Evolutionary conservation across 2,329 filamentous ascomycete species (phyloP), one percentile per base, ranked within the genome.

Genomic region (Fusarium acutatum): DNA sequence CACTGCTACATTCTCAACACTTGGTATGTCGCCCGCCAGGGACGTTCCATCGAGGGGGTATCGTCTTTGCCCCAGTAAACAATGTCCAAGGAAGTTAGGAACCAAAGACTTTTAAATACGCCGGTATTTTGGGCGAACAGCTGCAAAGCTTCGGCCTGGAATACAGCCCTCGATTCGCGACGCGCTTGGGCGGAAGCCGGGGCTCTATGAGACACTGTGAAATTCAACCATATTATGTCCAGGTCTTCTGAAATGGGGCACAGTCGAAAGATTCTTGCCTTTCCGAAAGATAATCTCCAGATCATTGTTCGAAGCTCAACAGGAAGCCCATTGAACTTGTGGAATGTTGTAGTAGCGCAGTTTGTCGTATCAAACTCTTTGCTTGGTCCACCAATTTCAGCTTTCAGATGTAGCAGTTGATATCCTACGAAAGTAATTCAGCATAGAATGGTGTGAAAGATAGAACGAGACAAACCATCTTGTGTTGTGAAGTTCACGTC

Each of bases 11-110:
- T n/a, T n/a, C n/a, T n/a, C n/a, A n/a, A n/a, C n/a, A n/a, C n/a
- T n/a, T n/a, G n/a, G n/a, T n/a, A n/a, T n/a, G n/a, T n/a, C n/a
- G n/a, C n/a, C n/a, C n/a, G n/a, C n/a, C n/a, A n/a, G n/a, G n/a
- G n/a, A n/a, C n/a, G n/a, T n/a, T n/a, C n/a, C n/a, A n/a, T n/a
- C n/a, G n/a, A n/a, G n/a, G n/a, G n/a, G n/a, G n/a, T n/a, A n/a
- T n/a, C n/a, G n/a, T n/a, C n/a, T n/a, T n/a, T n/a, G 14, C 50
- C 37, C 44, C 13, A 71, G 35, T 71, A 71, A 13, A 67, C 4
- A 13, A 67, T 58, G 20, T 71, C 68, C 6, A 6, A 32, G 9
- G 35, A 40, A 13, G 49, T 43, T 4, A 24, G 43, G 15, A 65
- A 40, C 30, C 49, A 64, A 24, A 70, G 43, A 10, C 60, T 60